Evolutionary conservation across 371 early-diverging fungal genomes (phyloP).

Genomic region (Cladochytrium tenue): DNA sequence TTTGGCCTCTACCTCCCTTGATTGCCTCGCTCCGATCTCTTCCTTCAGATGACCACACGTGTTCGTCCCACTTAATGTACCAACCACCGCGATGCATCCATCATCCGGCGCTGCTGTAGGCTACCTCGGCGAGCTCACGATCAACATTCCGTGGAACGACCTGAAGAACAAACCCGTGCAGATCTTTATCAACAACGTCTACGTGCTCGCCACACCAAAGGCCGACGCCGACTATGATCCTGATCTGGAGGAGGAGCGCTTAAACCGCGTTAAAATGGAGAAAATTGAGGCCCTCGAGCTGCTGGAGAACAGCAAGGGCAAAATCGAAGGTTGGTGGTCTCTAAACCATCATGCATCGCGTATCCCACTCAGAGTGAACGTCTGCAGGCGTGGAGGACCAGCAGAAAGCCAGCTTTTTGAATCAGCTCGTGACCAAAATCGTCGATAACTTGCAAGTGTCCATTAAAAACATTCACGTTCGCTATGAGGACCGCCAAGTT

Average conservation of each 20-base stretch:
- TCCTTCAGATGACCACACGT: not conserved
- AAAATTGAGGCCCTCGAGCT: constrained; percentile 81
- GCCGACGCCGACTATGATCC: constrained; percentile 78
- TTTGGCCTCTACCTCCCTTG: not conserved
- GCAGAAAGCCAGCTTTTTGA: constrained; percentile 37
- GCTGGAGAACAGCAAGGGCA: constrained; percentile 36
- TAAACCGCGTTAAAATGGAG: constrained; percentile 79
- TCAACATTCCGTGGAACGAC: constrained; percentile 96
- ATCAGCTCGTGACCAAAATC: constrained; percentile 83
- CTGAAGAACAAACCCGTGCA: constrained; percentile 90
- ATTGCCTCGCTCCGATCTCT: not conserved
- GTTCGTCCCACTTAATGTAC: not conserved
- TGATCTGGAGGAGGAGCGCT: constrained; percentile 77
- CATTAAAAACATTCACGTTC: constrained; percentile 91
- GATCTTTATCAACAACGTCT: constrained; percentile 84
- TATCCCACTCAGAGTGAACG: no score
- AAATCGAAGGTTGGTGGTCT: constrained; percentile 36
- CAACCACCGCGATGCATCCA: not conserved
- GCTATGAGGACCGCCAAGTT: constrained; percentile 77
- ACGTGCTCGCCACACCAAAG: constrained; percentile 82
- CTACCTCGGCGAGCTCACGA: constrained; percentile 85
- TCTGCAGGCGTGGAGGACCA: constrained; percentile 21
- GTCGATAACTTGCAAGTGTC: constrained; percentile 94
- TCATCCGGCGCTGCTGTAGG: no score
- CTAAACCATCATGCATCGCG: no score